Evolutionary conservation across 805 yeast species (phyloP), one percentile per base, ranked within the genome.

Genomic region (Candida boidinii): DNA sequence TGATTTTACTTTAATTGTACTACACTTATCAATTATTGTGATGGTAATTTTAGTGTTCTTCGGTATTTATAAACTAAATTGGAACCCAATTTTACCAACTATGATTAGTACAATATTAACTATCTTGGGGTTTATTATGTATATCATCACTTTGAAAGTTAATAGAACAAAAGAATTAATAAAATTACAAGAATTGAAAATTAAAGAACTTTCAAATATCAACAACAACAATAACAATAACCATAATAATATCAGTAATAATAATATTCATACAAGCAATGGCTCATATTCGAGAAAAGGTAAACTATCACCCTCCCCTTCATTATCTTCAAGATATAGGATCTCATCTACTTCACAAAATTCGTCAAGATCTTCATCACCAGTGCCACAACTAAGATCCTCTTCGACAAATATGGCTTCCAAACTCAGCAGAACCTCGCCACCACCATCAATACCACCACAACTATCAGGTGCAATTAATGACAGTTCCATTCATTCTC

Each of bases 1-100:
- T n/a, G 94, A 83, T 48, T 79, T 85, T 43, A 64, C 82, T 2
- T 64, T 81, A 13, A 68, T 85, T 3, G 70, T 78, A 11, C 57
- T 79, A 20, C 90, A 85, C 45, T 52, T 84, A 10, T 69, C 81
- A 36, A 68, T 73, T 21, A 68, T 84, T 0, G 65, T 78, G 26
- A 58, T 80, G 2, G 81, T 84, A 33, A 69, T 74, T 25, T 61
- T 82, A 18, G 70, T 76, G n/a, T 90, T 92, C 47, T 60, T 70
- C 13, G 84, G 82, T 0, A 62, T 74, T 1, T 70, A 77, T 48
- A 51, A 58, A 28, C 45, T 56, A 30, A 39, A 62, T 12, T 73
- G 79, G 79, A 64, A 68, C 39, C 70, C 79, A 0, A 41, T 61
- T 4, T 28, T 52, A 2, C 73, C 78, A 0, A 56, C 71, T 0